These are phyloP conservation scores for Sergeia podlipaevii DNA, from an alignment of 208 protist genomes.

Conservation along the genomic window DNA sequence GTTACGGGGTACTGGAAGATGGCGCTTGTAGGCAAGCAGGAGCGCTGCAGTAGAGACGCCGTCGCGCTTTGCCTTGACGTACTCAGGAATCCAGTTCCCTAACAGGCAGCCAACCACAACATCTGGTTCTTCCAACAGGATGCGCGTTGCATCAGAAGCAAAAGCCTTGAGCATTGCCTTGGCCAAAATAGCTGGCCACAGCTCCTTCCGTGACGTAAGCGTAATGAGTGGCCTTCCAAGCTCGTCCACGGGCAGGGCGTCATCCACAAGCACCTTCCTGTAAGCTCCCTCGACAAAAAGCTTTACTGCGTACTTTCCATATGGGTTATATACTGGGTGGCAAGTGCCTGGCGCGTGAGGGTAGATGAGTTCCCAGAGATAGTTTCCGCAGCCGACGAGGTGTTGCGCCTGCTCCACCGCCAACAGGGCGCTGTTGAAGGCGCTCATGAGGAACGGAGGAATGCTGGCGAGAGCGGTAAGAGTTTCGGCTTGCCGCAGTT, in stretches of 20 bases:
- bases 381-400: slow-evolving; percentile 41
- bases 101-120: slow-evolving; percentile 51
- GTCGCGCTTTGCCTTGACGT: slow-evolving; percentile 32
- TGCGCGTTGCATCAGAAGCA: background rate
- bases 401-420: slow-evolving; percentile 60
- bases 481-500: slow-evolving; percentile 61
- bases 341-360: slow-evolving; percentile 73
- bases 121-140: slow-evolving; percentile 51
- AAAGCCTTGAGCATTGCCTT: slow-evolving; percentile 83
- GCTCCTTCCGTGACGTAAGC: slow-evolving; percentile 65
- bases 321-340: slow-evolving; percentile 90
- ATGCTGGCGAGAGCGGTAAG: slow-evolving; percentile 49
- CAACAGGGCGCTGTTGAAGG: slow-evolving; percentile 82
- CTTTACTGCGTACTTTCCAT: slow-evolving; percentile 89
- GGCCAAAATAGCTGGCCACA: slow-evolving; percentile 84
- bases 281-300: slow-evolving; percentile 84
- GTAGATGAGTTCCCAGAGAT: slow-evolving; percentile 90
- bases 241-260: slow-evolving; percentile 79
- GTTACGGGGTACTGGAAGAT: background rate
- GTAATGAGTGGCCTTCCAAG: slow-evolving; percentile 73
- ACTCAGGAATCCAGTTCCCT: slow-evolving; percentile 81
- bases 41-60: slow-evolving; percentile 29
- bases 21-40: slow-evolving; percentile 23
- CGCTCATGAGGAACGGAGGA: slow-evolving; percentile 88
- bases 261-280: slow-evolving; percentile 83